Evolutionary conservation across 331 rosid genomes (phyloP).

Genomic region (Arachis monticola): DNA sequence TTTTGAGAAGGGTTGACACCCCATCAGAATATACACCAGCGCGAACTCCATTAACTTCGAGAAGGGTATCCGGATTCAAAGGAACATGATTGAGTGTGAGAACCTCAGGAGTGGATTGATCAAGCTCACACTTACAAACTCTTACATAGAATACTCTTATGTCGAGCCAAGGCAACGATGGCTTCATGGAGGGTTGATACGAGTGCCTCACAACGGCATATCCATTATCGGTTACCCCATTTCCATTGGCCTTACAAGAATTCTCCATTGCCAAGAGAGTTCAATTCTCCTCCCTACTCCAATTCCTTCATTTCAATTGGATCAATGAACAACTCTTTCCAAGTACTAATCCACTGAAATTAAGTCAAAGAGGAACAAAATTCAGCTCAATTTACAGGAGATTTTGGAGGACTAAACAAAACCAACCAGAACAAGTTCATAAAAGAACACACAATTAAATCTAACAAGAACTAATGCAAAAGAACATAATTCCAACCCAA

Average conservation of each 20-base stretch:
- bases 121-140: slow-evolving; percentile 74
- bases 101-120: slow-evolving; percentile 65
- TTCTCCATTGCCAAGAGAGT: slow-evolving; percentile 54
- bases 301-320: slow-evolving; percentile 42
- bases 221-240: slow-evolving; percentile 58
- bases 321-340: slow-evolving; percentile 34
- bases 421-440: slow-evolving; percentile 22
- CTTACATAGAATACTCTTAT: slow-evolving; percentile 74
- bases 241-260: slow-evolving; percentile 53
- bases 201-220: slow-evolving; percentile 54
- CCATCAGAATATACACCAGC: slow-evolving; percentile 63
- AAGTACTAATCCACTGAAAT: slow-evolving; percentile 40
- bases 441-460: slow-evolving; percentile 30
- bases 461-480: slow-evolving; percentile 22
- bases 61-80: slow-evolving; percentile 68
- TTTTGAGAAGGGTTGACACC: slow-evolving; percentile 59
- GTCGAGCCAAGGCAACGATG: slow-evolving; percentile 77
- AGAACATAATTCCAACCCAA: slow-evolving; percentile 6
- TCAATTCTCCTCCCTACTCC: slow-evolving; percentile 38
- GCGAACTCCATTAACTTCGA: slow-evolving; percentile 82
- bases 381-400: slow-evolving; percentile 32
- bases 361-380: slow-evolving; percentile 34
- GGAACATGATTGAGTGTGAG: slow-evolving; percentile 77
- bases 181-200: slow-evolving; percentile 55
- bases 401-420: slow-evolving; percentile 32